These are phyloP conservation scores for Xylariaceae sp. DNA, from an alignment of 2,329 filamentous ascomycete species.

Conservation along the genomic window DNA sequence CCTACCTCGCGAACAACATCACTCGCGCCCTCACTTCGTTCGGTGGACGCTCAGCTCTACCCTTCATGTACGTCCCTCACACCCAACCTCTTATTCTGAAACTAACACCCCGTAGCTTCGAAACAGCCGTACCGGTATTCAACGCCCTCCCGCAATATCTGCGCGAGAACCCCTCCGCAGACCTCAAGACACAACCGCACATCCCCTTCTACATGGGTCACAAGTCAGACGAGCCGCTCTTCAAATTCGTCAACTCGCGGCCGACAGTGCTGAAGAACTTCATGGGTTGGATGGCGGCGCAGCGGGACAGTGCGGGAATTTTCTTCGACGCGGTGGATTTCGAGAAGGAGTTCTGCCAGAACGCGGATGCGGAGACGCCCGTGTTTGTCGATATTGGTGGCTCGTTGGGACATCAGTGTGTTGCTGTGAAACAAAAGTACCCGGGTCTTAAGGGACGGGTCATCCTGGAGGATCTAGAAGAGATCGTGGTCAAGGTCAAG, in stretches of 20 bases:
- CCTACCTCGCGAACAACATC: conserved; percentile 22
- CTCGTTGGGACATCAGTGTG: conserved; percentile 21
- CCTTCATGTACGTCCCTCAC: conserved; percentile 15
- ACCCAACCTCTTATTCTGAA: no score
- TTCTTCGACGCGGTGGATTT: conserved; percentile 21
- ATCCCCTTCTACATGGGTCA: no score
- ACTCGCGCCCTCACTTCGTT: conserved; percentile 18
- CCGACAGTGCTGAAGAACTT: conserved; percentile 17
- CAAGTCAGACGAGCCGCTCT: conserved; percentile 6
- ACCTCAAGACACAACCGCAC: no score
- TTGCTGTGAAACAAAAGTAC: conserved; percentile 15
- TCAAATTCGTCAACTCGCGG: conserved; percentile 17
- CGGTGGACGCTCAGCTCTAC: conserved; percentile 14
- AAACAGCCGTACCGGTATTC: conserved; percentile 11
- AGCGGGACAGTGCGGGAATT: conserved; percentile 17
- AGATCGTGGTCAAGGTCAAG: conserved; percentile 16
- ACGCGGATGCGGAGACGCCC: conserved; percentile 6
- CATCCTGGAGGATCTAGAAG: conserved; percentile 20
- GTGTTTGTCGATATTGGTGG: conserved; percentile 27
- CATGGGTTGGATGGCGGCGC: conserved; percentile 20
- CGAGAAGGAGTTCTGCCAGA: conserved; percentile 16
- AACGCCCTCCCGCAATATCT: conserved; percentile 20
- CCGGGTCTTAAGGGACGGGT: conserved; percentile 21
- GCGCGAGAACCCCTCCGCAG: conserved; percentile 9
- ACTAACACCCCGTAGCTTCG: not conserved